Evolutionary conservation across 495 filamentous ascomycete genomes (phyloP).

Genomic region (Lasiosphaeris hirsuta): DNA sequence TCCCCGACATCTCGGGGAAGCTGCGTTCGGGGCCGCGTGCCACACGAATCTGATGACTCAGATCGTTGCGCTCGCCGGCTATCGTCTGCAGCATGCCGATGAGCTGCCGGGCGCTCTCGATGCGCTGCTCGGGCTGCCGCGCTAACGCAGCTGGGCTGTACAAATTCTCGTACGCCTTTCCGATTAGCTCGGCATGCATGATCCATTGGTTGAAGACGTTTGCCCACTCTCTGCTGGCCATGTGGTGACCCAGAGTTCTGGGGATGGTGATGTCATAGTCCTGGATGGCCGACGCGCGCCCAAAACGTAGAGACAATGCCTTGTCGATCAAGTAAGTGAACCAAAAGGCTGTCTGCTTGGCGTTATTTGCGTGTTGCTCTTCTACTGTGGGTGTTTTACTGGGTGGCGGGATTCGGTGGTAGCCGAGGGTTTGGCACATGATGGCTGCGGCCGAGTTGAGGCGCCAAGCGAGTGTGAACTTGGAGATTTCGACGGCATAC

Average conservation of each 20-base stretch:
- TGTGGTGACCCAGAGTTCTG: conserved; percentile 25
- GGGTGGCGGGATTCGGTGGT: conserved; percentile 48
- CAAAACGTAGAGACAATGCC: conserved; percentile 59
- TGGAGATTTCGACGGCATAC: conserved; percentile 61
- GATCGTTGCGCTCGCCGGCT: background rate
- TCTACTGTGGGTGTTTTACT: conserved; percentile 34
- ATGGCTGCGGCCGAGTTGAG: conserved; percentile 55
- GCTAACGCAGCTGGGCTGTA: conserved; percentile 59
- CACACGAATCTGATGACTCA: conserved; percentile 13
- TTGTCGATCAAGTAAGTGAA: conserved; percentile 59
- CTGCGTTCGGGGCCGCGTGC: background rate
- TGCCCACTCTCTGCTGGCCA: conserved; percentile 31
- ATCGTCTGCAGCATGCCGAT: conserved; percentile 15
- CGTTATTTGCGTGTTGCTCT: conserved; percentile 33
- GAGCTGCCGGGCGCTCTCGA: conserved; percentile 33
- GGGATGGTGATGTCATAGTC: conserved; percentile 63
- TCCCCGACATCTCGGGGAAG: background rate
- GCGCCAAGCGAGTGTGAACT: conserved; percentile 61
- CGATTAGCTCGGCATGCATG: conserved; percentile 52
- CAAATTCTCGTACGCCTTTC: conserved; percentile 55
- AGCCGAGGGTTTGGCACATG: conserved; percentile 62
- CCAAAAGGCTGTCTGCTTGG: conserved; percentile 57
- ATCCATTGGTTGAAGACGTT: conserved; percentile 48
- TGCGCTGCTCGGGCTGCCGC: conserved; percentile 44
- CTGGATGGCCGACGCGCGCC: conserved; percentile 57